Base-by-base conservation (phyloP, 306 rosid genomes). In the Canavalia gladiata region DNA sequence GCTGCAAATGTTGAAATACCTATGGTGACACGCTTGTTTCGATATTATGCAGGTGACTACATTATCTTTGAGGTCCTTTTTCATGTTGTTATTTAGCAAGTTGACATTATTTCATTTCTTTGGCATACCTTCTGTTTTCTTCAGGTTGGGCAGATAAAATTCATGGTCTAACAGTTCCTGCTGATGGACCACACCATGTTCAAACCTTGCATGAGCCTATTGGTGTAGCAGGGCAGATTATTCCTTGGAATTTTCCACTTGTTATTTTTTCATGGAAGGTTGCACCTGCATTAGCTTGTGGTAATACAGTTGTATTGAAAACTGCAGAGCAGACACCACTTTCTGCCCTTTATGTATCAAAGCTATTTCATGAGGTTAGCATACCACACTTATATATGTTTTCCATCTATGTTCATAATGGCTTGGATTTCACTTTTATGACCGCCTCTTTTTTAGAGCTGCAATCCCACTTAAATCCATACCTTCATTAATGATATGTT, bases 161-260 rank as follows among this genome's bases (percentile, higher is more conserved):
- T 64, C 97, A 93, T 37, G 97, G 97, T 30, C 88, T 89, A 51
- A 93, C 94, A 1, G 87, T 85, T 83, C 95, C 88, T 59, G 90
- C 94, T 6, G 97, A 93, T 85, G 95, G 96, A 31, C 74, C 84
- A 6, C 65, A 93, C 86, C 90, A 89, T 59, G 89, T 93, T 5
- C 94, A 93, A 76, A 93, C 92, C 71, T 80, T 93, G 85, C 97
- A 93, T 56, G 97, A 93, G 83, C 97, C 96, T 10, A 88, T 93
- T 25, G 97, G 97, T 2, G 97, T 93, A 60, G 87, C 88, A 8
- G 96, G 97, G 54, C 97, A 91, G 84, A 91, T 93, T 54, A 84
- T 93, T 81, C 97, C 97, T 39, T 93, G 97, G 96, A 93, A 93
- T 78, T 93, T 93, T 85, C 97, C 97, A 50, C 88, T 93, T 69